Conservation (phyloP, 192 early-diverging fungal species). For the Podochytrium sp. region DNA sequence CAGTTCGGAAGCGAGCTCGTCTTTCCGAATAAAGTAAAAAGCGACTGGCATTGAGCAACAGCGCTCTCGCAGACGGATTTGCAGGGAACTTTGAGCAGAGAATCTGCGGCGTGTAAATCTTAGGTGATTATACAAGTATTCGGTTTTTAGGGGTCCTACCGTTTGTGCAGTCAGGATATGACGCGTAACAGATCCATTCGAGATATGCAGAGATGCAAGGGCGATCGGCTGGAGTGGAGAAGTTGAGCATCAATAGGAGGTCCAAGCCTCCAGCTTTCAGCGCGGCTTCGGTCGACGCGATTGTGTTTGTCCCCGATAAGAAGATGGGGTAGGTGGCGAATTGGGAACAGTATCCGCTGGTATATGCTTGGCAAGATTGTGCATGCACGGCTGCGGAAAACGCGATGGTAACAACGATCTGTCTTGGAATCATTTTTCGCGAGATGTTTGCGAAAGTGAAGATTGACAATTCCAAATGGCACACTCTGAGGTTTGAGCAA, state of each 20-base stretch:
- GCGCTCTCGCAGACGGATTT: neutral
- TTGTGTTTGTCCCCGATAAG: neutral
- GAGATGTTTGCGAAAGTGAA: too few relatives aligned
- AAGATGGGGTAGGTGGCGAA: constrained; percentile 5
- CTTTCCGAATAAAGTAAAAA: neutral
- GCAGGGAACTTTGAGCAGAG: neutral
- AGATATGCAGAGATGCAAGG: neutral
- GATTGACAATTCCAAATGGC: too few relatives aligned
- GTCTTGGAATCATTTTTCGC: too few relatives aligned
- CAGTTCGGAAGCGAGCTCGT: constrained; percentile 1
- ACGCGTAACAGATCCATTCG: neutral
- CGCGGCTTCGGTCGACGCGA: neutral
- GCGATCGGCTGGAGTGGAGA: neutral
- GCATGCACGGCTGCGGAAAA: too few relatives aligned
- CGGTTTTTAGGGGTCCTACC: neutral
- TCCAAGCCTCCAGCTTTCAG: constrained; percentile 13
- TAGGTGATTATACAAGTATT: too few relatives aligned
- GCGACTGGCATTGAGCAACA: neutral
- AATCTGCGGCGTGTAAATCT: too few relatives aligned
- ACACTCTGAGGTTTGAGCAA: too few relatives aligned
- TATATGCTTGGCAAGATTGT: too few relatives aligned
- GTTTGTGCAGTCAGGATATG: neutral
- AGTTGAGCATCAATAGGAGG: neutral
- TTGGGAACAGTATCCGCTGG: constrained; percentile 1
- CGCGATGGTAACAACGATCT: too few relatives aligned